These are phyloP conservation scores for Neobulgaria alba DNA, from an alignment of 2,329 filamentous ascomycete species.

Conservation along the genomic window DNA sequence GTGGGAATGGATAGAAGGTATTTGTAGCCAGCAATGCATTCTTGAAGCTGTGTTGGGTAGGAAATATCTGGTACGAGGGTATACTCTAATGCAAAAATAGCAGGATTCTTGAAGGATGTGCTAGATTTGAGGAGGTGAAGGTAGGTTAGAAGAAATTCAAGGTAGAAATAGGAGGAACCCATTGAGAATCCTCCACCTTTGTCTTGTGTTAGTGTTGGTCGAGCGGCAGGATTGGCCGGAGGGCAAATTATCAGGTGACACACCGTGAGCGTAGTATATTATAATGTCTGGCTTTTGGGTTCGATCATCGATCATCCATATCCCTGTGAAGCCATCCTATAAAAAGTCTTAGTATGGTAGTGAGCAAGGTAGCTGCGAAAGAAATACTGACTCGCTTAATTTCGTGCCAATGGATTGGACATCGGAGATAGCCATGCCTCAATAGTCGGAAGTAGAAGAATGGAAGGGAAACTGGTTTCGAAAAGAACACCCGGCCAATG, in stretches of 20 bases:
- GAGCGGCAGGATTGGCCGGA: too few species aligned
- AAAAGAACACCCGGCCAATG: constrained; percentile 70
- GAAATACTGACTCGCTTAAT: constrained; percentile 39
- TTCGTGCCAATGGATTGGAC: constrained; percentile 57
- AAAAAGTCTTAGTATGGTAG: constrained; percentile 12
- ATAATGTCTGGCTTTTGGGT: constrained; percentile 60
- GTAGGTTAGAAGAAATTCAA: constrained; percentile 74
- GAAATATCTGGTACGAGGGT: constrained; percentile 60
- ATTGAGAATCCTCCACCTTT: constrained; percentile 76
- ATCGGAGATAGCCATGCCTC: constrained; percentile 56
- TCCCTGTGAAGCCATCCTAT: constrained; percentile 46
- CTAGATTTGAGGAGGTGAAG: constrained; percentile 51
- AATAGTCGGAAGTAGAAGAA: constrained; percentile 70
- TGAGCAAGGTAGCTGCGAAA: constrained; percentile 3
- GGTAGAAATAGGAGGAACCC: constrained; percentile 76
- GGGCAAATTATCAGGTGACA: constrained; percentile 16
- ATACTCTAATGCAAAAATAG: constrained; percentile 73
- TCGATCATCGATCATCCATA: constrained; percentile 61
- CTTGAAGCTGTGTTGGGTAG: constrained; percentile 65
- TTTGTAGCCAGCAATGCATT: constrained; percentile 62
- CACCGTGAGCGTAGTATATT: constrained; percentile 76
- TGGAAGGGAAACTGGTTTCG: constrained; percentile 61
- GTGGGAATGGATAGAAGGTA: constrained; percentile 52
- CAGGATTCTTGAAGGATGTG: constrained; percentile 65
- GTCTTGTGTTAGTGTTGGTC: background rate